Percentiles rank a stretch among this genome's conserved stretches.
Evolutionary conservation across 129 eudicot species (phyloP).

Genomic region (Logfia minima): DNA sequence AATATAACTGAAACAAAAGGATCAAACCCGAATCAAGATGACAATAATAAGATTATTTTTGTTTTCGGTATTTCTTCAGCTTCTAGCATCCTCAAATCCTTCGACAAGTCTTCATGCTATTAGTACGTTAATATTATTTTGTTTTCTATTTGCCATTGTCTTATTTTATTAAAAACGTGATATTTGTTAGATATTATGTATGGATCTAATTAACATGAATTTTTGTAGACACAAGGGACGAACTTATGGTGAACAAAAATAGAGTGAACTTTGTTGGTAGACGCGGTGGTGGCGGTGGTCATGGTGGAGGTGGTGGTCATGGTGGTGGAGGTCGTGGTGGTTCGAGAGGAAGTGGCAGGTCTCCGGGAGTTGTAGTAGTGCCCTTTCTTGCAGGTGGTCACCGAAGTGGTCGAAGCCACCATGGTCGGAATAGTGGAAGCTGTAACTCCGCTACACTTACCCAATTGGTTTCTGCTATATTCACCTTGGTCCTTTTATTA

Average conservation of each 20-base stretch:
- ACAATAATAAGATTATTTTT: constrained; percentile 9
- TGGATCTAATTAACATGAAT: no score
- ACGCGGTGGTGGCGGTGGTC: constrained; percentile 27
- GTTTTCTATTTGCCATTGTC: background rate
- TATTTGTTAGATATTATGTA: no score
- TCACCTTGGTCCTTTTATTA: constrained; percentile 14
- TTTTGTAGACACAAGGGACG: constrained; percentile 13
- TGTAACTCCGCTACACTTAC: constrained; percentile 2
- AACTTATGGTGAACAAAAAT: background rate
- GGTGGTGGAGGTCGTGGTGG: constrained; percentile 4
- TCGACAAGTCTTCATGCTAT: constrained; percentile 4
- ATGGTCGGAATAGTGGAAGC: constrained; percentile 10
- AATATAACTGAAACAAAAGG: background rate
- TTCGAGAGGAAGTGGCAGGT: constrained; percentile 8
- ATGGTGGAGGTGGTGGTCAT: background rate
- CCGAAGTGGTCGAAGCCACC: background rate
- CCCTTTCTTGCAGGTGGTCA: constrained; percentile 29
- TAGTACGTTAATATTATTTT: background rate
- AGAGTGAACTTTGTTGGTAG: constrained; percentile 1
- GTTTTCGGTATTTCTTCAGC: constrained; percentile 19
- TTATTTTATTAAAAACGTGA: background rate
- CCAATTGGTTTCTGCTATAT: constrained; percentile 12
- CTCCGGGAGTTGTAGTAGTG: constrained; percentile 2
- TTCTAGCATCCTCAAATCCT: constrained; percentile 22
- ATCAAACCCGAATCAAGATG: background rate